These are phyloP conservation scores for Nakaseomyces uthaithaninus DNA, from an alignment of 1,139 yeast species.

Conservation along the genomic window DNA sequence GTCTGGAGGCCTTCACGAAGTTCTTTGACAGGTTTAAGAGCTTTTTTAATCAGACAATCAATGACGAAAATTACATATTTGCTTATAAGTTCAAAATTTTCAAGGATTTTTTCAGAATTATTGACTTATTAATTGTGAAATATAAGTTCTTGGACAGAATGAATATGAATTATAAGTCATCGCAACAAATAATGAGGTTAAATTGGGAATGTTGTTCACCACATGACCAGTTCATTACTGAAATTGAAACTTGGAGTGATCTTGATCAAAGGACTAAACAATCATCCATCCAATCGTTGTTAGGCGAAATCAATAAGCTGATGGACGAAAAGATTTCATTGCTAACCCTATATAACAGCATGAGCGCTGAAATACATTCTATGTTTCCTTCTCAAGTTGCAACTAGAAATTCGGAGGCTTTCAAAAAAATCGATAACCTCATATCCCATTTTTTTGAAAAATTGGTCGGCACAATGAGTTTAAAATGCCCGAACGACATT, in stretches of 20 bases:
- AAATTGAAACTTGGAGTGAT: neutral
- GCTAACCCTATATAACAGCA: neutral
- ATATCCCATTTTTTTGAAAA: conserved; percentile 2
- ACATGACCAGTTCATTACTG: neutral
- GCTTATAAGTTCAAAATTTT: conserved; percentile 2
- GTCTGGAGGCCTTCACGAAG: neutral
- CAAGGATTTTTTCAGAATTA: conserved; percentile 1
- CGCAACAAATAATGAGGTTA: conserved; percentile 5
- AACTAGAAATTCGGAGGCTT: neutral
- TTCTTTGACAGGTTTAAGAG: neutral
- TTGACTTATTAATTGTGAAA: neutral
- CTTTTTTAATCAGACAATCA: neutral
- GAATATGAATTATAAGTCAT: neutral
- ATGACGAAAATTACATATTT: neutral
- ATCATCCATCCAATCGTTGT: neutral
- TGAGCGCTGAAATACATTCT: neutral
- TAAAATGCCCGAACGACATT: neutral
- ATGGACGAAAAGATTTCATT: neutral
- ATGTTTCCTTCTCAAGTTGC: neutral
- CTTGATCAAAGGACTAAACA: neutral
- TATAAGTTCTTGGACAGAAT: neutral
- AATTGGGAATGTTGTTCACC: conserved; percentile 1
- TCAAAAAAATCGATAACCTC: neutral
- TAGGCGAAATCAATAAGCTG: neutral
- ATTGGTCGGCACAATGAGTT: neutral